Conservation (phyloP, 805 yeast genomes). For the Alloascoidea africana region DNA sequence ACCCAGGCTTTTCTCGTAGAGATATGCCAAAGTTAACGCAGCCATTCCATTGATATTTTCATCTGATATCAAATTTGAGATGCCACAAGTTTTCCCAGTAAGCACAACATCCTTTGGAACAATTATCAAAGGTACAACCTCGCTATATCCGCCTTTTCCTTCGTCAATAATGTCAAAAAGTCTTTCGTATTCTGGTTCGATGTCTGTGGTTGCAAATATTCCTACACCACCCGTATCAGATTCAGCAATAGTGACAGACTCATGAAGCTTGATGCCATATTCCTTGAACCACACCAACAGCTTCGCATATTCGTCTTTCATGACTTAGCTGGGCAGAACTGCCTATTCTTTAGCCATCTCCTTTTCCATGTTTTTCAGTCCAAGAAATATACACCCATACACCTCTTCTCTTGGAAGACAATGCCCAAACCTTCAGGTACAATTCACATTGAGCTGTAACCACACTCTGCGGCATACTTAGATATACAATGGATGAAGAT, state of each 20-base stretch:
- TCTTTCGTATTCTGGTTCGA: background rate
- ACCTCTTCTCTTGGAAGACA: background rate
- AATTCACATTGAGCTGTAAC: background rate
- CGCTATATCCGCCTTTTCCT: no score
- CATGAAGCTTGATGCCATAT: background rate
- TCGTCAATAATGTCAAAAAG: no score
- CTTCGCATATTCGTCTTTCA: background rate
- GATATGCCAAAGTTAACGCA: slow-evolving; percentile 49
- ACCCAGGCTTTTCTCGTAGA: slow-evolving; percentile 51
- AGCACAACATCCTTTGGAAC: slow-evolving; percentile 19
- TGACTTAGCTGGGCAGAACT: background rate
- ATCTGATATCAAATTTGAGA: slow-evolving; percentile 56
- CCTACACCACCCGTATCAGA: background rate
- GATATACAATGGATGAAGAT: no score
- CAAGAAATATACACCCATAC: background rate
- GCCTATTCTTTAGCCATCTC: background rate
- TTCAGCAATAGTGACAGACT: background rate
- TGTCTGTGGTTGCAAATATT: background rate
- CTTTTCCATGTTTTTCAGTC: background rate
- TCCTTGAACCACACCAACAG: background rate
- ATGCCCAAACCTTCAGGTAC: background rate
- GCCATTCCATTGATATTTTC: slow-evolving; percentile 45
- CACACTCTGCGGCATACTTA: no score
- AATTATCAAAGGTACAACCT: slow-evolving; percentile 9
- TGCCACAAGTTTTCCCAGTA: slow-evolving; percentile 22